Conservation (phyloP, 805 yeast species). For the Schwanniomyces vanrijiae region DNA sequence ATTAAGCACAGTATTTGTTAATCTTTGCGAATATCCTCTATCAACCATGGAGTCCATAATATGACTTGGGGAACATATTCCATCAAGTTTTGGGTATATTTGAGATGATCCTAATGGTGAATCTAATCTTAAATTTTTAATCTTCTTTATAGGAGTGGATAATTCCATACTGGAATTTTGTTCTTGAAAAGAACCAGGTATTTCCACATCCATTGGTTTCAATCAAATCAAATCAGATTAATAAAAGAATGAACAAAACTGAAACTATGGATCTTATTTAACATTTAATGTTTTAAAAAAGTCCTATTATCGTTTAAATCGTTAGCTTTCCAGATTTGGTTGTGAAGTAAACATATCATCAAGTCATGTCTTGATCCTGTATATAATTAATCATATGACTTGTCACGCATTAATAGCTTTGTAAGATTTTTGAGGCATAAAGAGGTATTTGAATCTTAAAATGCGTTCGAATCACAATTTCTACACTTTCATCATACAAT, state of each 20-base stretch:
- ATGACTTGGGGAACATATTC: slow-evolving; percentile 3
- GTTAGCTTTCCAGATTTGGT: slow-evolving; percentile 7
- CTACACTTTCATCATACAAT: no score
- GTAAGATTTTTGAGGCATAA: no score
- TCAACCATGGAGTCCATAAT: slow-evolving; percentile 32
- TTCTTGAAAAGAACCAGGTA: slow-evolving; percentile 7
- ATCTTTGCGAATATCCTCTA: slow-evolving; percentile 47
- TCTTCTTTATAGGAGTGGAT: slow-evolving; percentile 42
- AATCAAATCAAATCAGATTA: neutral
- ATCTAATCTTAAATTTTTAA: slow-evolving; percentile 28
- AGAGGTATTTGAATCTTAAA: no score
- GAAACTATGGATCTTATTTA: neutral
- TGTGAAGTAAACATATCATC: slow-evolving; percentile 4
- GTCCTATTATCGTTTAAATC: neutral
- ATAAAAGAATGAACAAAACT: neutral
- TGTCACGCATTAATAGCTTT: neutral
- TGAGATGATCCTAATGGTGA: slow-evolving; percentile 25
- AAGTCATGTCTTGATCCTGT: neutral
- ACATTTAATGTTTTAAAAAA: neutral
- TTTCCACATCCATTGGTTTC: slow-evolving; percentile 10
- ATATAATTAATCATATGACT: neutral
- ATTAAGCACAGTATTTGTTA: slow-evolving; percentile 44
- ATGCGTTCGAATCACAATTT: no score
- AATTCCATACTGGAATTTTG: slow-evolving; percentile 12
- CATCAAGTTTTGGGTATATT: slow-evolving; percentile 9